Evolutionary conservation across 2,329 filamentous ascomycete species (phyloP), one percentile per base, ranked within the genome.

Genomic region (Paramyrothecium sp.): DNA sequence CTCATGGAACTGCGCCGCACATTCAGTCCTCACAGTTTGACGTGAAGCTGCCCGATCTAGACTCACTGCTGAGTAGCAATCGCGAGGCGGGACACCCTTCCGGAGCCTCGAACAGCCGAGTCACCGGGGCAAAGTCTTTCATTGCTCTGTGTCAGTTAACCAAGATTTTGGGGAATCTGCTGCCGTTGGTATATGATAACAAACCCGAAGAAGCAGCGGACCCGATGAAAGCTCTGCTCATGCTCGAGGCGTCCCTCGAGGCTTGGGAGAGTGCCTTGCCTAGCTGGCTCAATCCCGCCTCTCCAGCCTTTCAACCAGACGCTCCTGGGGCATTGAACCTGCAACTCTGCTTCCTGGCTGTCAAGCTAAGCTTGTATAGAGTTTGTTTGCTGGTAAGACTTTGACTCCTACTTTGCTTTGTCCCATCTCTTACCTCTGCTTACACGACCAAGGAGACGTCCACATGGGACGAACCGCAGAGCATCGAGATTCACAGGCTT

Each of bases 111-210:
- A 38, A 52, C n/a, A 10, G 34, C 20, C 55, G 20, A 17, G 33
- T 53, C 19, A 47, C 21, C 8, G 55, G 55, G 11, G 55, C 55
- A 11, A n/a, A 56, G 5, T 47, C 34, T 3, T 56, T 56, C 38
- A 56, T 53, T 22, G 16, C 50, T 17, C 55, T 56, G 4, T 56
- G 55, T 34, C 50, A 46, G 17, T 33, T 56, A 1, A 56, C 55
- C 12, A 26, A 53, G 16, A 17, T 56, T 30, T 30, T 56, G 26
- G 50, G 50, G 7, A 33, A 56, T 17, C 16, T 48, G 10, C 50
- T 56, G 13, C n/a, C 33, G 12, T n/a, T 56, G 1, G 21, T 56
- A 3, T 56, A 56, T 33, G 22, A 48, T 10, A 48, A 10, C 46
- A 20, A 48, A 48, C 46, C 46, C 19, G 8, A 8, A 48, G 19